Conservation (phyloP, 148 eudicot genomes). For the Mesembryanthemum crystallinum region DNA sequence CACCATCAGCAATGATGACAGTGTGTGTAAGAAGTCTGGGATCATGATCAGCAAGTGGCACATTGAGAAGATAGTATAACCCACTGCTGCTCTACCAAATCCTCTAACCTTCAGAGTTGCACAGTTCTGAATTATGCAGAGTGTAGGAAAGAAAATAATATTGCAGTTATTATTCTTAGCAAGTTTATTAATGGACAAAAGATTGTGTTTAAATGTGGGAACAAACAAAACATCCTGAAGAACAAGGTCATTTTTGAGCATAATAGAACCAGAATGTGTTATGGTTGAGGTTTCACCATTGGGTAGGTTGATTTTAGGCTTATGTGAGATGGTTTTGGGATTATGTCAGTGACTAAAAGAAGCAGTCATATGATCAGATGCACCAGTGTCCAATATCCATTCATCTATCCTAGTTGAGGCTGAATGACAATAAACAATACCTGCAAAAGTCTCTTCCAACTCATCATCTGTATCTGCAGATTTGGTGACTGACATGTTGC, state of each 20-base stretch:
- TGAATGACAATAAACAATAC: neutral
- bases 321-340: too few relatives aligned
- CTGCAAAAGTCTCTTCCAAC: neutral
- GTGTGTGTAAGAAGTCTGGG: neutral
- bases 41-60: neutral
- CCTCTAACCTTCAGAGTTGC: neutral
- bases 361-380: neutral
- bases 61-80: neutral
- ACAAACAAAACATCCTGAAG: neutral
- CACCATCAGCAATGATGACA: too few relatives aligned
- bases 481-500: too few relatives aligned
- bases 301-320: neutral
- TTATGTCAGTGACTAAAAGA: neutral
- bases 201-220: neutral
- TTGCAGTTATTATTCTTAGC: neutral
- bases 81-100: neutral
- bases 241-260: neutral
- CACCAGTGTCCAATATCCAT: neutral
- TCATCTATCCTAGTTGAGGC: neutral
- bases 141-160: neutral
- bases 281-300: neutral
- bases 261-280: neutral
- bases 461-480: neutral
- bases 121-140: neutral
- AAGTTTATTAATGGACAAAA: neutral